Percentiles rank a stretch among this genome's conserved stretches.
Evolutionary conservation across 441 rosid genomes (phyloP).

Genomic region (Sinapis alba): DNA sequence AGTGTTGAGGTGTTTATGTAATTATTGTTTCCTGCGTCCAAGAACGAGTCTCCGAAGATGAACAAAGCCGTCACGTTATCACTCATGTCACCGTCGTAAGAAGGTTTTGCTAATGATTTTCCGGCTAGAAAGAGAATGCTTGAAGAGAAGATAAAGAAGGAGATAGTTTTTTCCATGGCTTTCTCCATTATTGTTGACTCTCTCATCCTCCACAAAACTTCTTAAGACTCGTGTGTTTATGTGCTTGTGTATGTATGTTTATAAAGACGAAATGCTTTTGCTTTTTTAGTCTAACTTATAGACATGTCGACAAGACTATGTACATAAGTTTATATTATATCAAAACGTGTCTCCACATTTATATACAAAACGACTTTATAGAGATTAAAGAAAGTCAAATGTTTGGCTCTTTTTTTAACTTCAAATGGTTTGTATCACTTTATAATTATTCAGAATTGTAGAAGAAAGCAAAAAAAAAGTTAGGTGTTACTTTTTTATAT

Average conservation of each 20-base stretch:
- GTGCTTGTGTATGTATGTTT: slow-evolving; percentile 20
- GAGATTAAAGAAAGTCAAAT: background rate
- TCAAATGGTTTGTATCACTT: slow-evolving; percentile 8
- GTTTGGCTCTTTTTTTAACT: background rate
- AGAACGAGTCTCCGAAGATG: slow-evolving; percentile 63
- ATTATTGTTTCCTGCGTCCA: slow-evolving; percentile 76
- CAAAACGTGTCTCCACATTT: background rate
- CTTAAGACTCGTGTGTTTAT: slow-evolving; percentile 53
- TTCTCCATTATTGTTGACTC: slow-evolving; percentile 30
- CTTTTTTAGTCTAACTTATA: slow-evolving; percentile 18
- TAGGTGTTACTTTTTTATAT: background rate
- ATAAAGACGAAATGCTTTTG: slow-evolving; percentile 31
- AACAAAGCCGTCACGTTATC: slow-evolving; percentile 43
- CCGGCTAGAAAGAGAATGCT: slow-evolving; percentile 18
- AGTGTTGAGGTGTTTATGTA: slow-evolving; percentile 64
- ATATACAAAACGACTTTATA: background rate
- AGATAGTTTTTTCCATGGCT: slow-evolving; percentile 15
- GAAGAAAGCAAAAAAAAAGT: background rate
- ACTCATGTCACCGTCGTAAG: slow-evolving; percentile 14
- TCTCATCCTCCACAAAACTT: slow-evolving; percentile 43
- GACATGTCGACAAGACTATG: slow-evolving; percentile 35
- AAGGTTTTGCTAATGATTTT: background rate
- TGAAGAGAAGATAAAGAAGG: slow-evolving; percentile 16
- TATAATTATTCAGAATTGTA: background rate
- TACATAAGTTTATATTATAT: slow-evolving; percentile 6